phyloP scores from a whole-genome alignment of 1,284 basidiomycete species.

The Peniophora sp. region DNA sequence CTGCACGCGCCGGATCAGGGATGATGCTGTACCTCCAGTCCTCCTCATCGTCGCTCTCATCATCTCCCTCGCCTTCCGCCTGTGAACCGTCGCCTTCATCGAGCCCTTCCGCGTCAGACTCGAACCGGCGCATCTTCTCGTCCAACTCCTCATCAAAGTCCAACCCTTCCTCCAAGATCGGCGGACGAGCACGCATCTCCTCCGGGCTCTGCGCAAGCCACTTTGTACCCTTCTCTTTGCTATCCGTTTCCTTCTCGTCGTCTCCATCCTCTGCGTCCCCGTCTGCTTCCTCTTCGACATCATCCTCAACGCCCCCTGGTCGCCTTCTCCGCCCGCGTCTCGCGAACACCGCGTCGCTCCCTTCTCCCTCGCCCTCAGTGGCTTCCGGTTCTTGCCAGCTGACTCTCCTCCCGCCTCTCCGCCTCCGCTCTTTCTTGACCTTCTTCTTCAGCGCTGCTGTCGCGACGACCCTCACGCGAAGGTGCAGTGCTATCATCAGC shows the following conservation, averaged over 20 bases:
- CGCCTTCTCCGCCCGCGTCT: constrained; percentile 16
- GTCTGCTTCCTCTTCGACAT: neutral
- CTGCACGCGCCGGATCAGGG: constrained; percentile 75
- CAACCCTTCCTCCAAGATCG: constrained; percentile 15
- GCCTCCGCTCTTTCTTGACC: constrained; percentile 33
- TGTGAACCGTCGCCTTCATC: constrained; percentile 8
- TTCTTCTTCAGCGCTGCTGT: constrained; percentile 68
- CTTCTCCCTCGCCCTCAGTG: no score
- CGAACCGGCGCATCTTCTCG: constrained; percentile 25
- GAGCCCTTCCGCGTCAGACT: constrained; percentile 5
- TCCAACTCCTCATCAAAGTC: constrained; percentile 20
- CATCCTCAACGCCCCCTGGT: constrained; percentile 13
- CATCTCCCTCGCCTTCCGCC: constrained; percentile 20
- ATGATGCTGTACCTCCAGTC: constrained; percentile 55
- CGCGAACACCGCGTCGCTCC: constrained; percentile 14
- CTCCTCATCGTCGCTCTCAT: constrained; percentile 23
- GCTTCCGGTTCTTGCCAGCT: constrained; percentile 20
- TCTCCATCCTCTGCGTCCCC: neutral
- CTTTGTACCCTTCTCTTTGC: constrained; percentile 26
- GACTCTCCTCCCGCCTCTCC: constrained; percentile 25
- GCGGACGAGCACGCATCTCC: constrained; percentile 30
- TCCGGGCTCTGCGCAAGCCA: constrained; percentile 39
- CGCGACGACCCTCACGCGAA: constrained; percentile 80
- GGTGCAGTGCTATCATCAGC: constrained; percentile 79
- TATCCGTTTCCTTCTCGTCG: neutral